phyloP scores from a whole-genome alignment of 257 asterid species.

The Scutellaria barbata region DNA sequence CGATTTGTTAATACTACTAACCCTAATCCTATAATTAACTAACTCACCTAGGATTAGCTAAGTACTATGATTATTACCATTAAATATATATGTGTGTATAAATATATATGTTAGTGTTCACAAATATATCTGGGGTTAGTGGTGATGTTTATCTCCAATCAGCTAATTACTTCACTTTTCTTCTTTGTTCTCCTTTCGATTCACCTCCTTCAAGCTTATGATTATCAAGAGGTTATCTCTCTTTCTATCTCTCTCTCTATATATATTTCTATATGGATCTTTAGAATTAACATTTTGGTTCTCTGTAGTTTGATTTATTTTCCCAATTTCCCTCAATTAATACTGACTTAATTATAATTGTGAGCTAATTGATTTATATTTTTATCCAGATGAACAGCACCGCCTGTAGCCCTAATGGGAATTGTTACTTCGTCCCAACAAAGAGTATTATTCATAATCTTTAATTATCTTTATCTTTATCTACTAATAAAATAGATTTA shows the following conservation, averaged over 20 bases:
- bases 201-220: conserved; percentile 24
- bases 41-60: no score
- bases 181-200: conserved; percentile 19
- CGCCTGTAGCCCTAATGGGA: conserved; percentile 2
- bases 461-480: background rate
- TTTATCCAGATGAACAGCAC: conserved; percentile 2
- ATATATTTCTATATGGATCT: background rate
- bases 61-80: no score
- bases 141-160: conserved; percentile 1
- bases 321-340: no score
- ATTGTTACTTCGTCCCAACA: conserved; percentile 1
- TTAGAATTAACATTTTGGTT: no score
- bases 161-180: conserved; percentile 19
- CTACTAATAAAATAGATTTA: background rate
- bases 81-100: no score
- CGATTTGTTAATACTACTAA: no score
- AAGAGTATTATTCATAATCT: background rate
- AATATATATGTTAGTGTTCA: no score
- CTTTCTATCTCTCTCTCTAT: background rate
- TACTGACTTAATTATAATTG: background rate
- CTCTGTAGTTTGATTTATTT: no score
- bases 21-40: no score
- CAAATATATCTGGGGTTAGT: no score
- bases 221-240: conserved; percentile 23
- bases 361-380: background rate